Percentiles rank a stretch among this genome's conserved stretches.
Conservation (phyloP, 257 asterid genomes). For the Solanum pimpinellifolium region DNA sequence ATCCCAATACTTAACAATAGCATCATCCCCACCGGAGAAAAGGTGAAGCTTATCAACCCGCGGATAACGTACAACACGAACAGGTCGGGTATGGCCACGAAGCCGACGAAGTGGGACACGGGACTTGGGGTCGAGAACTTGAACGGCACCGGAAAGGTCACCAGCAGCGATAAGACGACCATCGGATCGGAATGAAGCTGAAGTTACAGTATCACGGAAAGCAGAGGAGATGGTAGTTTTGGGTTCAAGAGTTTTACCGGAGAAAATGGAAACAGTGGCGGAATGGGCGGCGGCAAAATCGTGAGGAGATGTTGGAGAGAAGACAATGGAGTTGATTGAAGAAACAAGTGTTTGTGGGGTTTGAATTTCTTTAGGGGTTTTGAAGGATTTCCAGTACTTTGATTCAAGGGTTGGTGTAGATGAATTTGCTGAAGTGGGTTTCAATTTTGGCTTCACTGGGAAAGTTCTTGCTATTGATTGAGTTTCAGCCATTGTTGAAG, state of each 20-base stretch:
- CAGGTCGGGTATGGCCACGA: slow-evolving; percentile 63
- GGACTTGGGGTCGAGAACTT: slow-evolving; percentile 60
- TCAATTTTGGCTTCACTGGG: slow-evolving; percentile 56
- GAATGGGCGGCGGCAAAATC: slow-evolving; percentile 89
- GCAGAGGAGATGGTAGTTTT: slow-evolving; percentile 39
- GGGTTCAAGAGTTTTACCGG: slow-evolving; percentile 41
- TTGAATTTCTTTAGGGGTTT: slow-evolving; percentile 47
- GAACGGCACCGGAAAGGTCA: slow-evolving; percentile 61
- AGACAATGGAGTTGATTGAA: slow-evolving; percentile 48
- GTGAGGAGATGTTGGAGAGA: slow-evolving; percentile 61
- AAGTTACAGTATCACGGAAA: slow-evolving; percentile 44
- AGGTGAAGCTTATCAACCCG: slow-evolving; percentile 68
- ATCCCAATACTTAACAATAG: slow-evolving; percentile 90
- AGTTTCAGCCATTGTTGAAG: slow-evolving; percentile 37
- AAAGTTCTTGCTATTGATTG: slow-evolving; percentile 12
- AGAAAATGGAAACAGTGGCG: slow-evolving; percentile 47
- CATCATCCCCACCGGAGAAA: slow-evolving; percentile 86
- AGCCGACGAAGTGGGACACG: slow-evolving; percentile 52
- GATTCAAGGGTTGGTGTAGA: slow-evolving; percentile 53
- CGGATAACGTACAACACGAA: slow-evolving; percentile 55
- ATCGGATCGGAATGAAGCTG: slow-evolving; percentile 64
- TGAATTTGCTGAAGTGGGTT: slow-evolving; percentile 39
- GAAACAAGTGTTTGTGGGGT: slow-evolving; percentile 27
- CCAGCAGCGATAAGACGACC: slow-evolving; percentile 71
- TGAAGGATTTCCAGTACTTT: slow-evolving; percentile 83